Base-by-base conservation (phyloP, 441 rosid species). In the Isatis lusitanica region DNA sequence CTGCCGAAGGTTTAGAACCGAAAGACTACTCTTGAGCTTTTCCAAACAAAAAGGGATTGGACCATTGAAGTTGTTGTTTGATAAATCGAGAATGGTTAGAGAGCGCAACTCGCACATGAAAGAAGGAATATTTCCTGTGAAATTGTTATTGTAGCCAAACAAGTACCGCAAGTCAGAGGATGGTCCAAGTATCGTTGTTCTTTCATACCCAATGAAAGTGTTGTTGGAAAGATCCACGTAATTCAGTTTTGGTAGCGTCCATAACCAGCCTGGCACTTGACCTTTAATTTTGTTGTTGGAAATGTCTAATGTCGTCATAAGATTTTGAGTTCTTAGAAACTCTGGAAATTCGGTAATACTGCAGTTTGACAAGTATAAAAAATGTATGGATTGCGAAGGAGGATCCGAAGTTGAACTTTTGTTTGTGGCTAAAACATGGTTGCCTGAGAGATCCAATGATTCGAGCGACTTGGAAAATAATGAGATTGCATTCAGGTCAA, bases 161-260 rank as follows among this genome's bases (percentile, higher is more conserved):
- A 87, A 55, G 38, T 24, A 5, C 2, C 0, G 0, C 1, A 7
- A 7, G 63, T 4, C 16, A 59, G 64, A 59, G 76, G 75, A 11
- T 2, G 9, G 1, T 0, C 1, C 18, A 77, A 1, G 64, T 12
- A 2, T 4, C 0, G 28, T 38, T 7, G 79, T 43, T 16, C 24
- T 9, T 67, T 71, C 72, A 0, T 83, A 33, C 16, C 66, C 0
- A 0, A 0, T 12, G 4, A 87, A 63, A 0, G 1, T 16, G 62
- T 88, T 87, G 0, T 18, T 33, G 0, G 94, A 86, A 42, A 87
- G 82, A 72, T 86, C 80, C 7, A 88, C 62, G 38, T 67, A 0
- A 0, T 0, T 0, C 0, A 80, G 81, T 31, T 4, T 1, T 0
- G 62, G 55, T 11, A 81, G 38, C 15, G 2, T 3, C 82, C 86